Evolutionary conservation across 2,329 filamentous ascomycete species (phyloP), one percentile per base, ranked within the genome.

Genomic region (Arthrobotrys musiformis): DNA sequence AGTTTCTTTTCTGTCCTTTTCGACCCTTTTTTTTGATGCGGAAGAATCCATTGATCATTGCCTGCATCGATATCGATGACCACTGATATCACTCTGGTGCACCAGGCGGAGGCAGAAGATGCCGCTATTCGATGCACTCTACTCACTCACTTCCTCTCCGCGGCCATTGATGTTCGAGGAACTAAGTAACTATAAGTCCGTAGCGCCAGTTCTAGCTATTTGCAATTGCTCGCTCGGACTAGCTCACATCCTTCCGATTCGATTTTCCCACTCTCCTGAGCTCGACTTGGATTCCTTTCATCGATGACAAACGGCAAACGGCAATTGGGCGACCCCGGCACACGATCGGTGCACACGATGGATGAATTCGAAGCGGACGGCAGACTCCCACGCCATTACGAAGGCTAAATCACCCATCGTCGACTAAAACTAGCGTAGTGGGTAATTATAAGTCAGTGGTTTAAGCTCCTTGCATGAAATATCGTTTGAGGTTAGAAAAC

Each of bases 41-140:
- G 19, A 42, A 17, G 40, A 42, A 42, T 42, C 40, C 19, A 15
- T 40, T 33, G 50, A 58, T 4, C 19, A 42, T 19, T 19, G 33
- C 13, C 42, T 72, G 44, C 46, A 58, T 44, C 37, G 26, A 26
- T 13, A 22, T 40, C 8, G 15, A 44, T 44, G 30, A 28, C 44
- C 44, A 54, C 46, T 66, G 62, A 66, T 30, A 66, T 66, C 62
- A 66, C 48, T 22, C 33, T 54, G 62, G 46, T 52, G 62, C 44
- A 17, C 62, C 46, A 42, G 44, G 42, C 17, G 33, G 54, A 17
- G 19, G 6, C 11, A 26, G 33, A 42, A 26, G 58, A 4, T 62
- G 46, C 15, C 35, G 56, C 26, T 64, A 56, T 56, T 56, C 50
- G 50, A 56, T 28, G 33, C 48, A 33, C 24, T n/a, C 44, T 13